These are phyloP conservation scores for Andrographis paniculata DNA, from an alignment of 305 asterid genomes.

Conservation along the genomic window DNA sequence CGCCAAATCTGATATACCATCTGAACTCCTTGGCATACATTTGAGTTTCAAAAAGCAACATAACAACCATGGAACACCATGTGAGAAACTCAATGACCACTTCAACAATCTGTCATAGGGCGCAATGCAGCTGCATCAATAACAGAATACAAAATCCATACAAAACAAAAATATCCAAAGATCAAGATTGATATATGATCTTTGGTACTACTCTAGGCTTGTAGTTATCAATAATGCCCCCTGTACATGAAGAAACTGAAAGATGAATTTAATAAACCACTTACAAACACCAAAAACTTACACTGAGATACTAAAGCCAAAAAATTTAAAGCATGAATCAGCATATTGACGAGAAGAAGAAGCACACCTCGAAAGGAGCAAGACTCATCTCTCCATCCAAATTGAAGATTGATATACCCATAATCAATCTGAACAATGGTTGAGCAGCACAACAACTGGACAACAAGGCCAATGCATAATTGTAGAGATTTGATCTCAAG, in stretches of 20 bases:
- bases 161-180: conserved; percentile 9
- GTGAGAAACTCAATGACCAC: conserved; percentile 53
- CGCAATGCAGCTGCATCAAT: conserved; percentile 16
- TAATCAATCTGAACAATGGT: conserved; percentile 62
- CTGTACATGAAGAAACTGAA: not conserved
- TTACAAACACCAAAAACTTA: too few species aligned
- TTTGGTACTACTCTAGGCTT: not conserved
- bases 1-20: conserved; percentile 81
- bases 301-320: too few species aligned
- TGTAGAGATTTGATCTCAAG: conserved; percentile 61
- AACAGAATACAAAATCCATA: conserved; percentile 9
- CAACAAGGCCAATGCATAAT: conserved; percentile 44
- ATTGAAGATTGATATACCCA: conserved; percentile 65
- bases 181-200: not conserved
- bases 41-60: conserved; percentile 65
- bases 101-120: conserved; percentile 70
- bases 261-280: conserved; percentile 3
- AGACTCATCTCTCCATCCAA: conserved; percentile 46
- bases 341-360: conserved; percentile 12
- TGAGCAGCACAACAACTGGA: conserved; percentile 66
- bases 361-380: conserved; percentile 79
- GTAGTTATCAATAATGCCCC: too few species aligned
- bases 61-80: conserved; percentile 69
- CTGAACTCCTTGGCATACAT: conserved; percentile 71
- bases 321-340: conserved; percentile 6